These are phyloP conservation scores for Phytophthora tentaculata DNA, from an alignment of 352 stramenopile species.

Conservation along the genomic window DNA sequence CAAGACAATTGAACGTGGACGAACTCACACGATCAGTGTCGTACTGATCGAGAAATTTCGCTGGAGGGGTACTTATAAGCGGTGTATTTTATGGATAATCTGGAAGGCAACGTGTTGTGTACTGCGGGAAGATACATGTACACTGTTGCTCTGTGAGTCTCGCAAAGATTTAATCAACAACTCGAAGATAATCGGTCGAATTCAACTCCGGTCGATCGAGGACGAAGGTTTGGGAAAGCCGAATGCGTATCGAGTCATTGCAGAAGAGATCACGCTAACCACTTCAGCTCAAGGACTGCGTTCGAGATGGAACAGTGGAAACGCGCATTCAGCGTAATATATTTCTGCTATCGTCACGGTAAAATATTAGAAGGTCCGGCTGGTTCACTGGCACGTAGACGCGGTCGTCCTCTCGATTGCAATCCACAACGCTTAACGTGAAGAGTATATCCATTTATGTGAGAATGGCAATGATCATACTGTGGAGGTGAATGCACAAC, in stretches of 20 bases:
- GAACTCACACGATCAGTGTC: conserved; percentile 77
- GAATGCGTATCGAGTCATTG: conserved; percentile 70
- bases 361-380: conserved; percentile 58
- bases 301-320: conserved; percentile 89
- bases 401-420: conserved; percentile 80
- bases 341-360: not conserved
- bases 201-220: conserved; percentile 71
- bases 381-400: conserved; percentile 85
- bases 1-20: conserved; percentile 40
- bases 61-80: conserved; percentile 89
- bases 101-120: conserved; percentile 83
- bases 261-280: conserved; percentile 70
- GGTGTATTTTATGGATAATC: conserved; percentile 63
- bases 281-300: conserved; percentile 74
- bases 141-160: conserved; percentile 79
- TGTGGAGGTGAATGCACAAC: conserved; percentile 21
- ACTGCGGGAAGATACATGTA: conserved; percentile 77
- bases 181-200: conserved; percentile 74
- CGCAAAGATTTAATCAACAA: conserved; percentile 86
- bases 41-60: conserved; percentile 65
- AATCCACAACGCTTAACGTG: conserved; percentile 67
- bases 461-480: conserved; percentile 34
- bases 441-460: conserved; percentile 70
- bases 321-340: conserved; percentile 60
- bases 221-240: conserved; percentile 74